Conservation (phyloP, 2,329 filamentous ascomycete species). For the Calonectria montana region DNA sequence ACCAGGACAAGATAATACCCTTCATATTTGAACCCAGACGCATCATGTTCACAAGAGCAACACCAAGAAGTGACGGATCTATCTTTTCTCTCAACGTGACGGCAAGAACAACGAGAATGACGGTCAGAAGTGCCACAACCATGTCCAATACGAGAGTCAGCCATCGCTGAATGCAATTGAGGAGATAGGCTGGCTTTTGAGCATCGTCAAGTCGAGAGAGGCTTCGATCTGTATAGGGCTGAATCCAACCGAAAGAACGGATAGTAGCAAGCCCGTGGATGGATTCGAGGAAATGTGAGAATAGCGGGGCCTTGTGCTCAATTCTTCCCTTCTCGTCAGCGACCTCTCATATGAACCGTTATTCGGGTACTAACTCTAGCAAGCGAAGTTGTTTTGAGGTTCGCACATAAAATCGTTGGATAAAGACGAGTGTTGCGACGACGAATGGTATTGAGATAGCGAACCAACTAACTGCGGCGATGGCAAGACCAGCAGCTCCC, state of each 20-base stretch:
- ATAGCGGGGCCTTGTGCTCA: conserved; percentile 48
- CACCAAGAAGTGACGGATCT: conserved; percentile 47
- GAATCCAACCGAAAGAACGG: conserved; percentile 53
- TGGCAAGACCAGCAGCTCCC: conserved; percentile 57
- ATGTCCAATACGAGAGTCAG: conserved; percentile 63
- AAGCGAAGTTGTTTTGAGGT: conserved; percentile 66
- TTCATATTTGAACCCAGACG: conserved; percentile 41
- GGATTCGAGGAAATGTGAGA: conserved; percentile 48
- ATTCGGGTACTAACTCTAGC: conserved; percentile 52
- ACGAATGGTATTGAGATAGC: conserved; percentile 59
- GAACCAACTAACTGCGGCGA: conserved; percentile 56
- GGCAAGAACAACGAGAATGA: conserved; percentile 52
- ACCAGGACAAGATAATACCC: conserved; percentile 43
- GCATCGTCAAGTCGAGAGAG: conserved; percentile 55
- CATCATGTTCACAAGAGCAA: conserved; percentile 53
- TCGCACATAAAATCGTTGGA: conserved; percentile 65
- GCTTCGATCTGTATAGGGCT: conserved; percentile 51
- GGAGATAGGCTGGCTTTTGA: conserved; percentile 64
- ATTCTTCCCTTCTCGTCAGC: conserved; percentile 36
- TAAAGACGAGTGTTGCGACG: conserved; percentile 52
- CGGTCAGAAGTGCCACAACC: conserved; percentile 60
- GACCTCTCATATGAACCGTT: too few relatives aligned
- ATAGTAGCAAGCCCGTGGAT: conserved; percentile 49
- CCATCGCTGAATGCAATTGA: conserved; percentile 65
- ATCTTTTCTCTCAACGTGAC: conserved; percentile 46